Percentiles rank a stretch among this genome's conserved stretches.
Evolutionary conservation across 2,329 filamentous ascomycete genomes (phyloP).

Genomic region (Penicillium vulpinum): DNA sequence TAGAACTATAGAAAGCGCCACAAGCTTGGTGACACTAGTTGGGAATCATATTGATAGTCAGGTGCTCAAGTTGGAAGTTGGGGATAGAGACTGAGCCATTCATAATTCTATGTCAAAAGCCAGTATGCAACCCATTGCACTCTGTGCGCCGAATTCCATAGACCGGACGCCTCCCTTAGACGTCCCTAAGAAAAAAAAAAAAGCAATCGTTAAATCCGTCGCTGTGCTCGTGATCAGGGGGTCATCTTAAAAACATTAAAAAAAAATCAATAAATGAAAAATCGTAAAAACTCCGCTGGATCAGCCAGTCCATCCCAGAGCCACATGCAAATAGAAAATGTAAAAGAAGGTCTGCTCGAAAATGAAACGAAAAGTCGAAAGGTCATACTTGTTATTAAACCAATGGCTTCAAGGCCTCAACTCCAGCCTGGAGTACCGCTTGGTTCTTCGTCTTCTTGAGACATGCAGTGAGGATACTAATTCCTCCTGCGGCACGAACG

Average conservation of each 20-base stretch:
- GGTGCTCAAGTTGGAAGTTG: neutral
- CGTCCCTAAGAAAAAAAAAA: slow-evolving; percentile 5
- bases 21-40: neutral
- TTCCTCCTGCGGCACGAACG: slow-evolving; percentile 62
- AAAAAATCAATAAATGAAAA: slow-evolving; percentile 4
- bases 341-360: slow-evolving; percentile 4
- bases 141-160: neutral
- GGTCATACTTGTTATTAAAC: slow-evolving; percentile 41
- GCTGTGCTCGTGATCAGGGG: slow-evolving; percentile 20
- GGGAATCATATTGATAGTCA: slow-evolving; percentile 1
- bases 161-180: neutral
- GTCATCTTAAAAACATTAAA: slow-evolving; percentile 10
- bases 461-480: slow-evolving; percentile 68
- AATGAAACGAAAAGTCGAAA: slow-evolving; percentile 2
- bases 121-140: neutral
- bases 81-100: neutral
- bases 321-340: slow-evolving; percentile 15
- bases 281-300: slow-evolving; percentile 5
- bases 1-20: neutral
- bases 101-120: slow-evolving; percentile 3
- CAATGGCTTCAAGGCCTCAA: slow-evolving; percentile 71
- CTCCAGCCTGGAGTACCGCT: slow-evolving; percentile 69
- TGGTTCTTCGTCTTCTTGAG: slow-evolving; percentile 67
- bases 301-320: slow-evolving; percentile 5
- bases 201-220: slow-evolving; percentile 20